Conservation (phyloP, 371 early-diverging fungal genomes). For the Apophysomyces ossiformis region DNA sequence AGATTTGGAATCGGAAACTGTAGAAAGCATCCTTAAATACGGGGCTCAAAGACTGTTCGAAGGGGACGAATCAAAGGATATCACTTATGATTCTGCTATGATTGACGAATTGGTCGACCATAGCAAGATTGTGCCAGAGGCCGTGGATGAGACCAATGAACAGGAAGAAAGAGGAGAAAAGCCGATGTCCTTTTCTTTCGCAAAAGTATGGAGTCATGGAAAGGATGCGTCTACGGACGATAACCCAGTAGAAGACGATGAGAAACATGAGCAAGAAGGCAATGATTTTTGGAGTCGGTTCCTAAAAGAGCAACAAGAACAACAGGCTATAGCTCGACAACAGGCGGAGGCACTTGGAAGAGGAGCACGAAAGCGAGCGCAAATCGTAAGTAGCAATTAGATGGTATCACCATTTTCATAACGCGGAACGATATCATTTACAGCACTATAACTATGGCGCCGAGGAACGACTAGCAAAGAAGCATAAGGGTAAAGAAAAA, state of each 20-base stretch:
- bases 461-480: not conserved
- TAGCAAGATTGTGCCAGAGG: slow-evolving; percentile 30
- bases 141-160: slow-evolving; percentile 26
- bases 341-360: slow-evolving; percentile 33
- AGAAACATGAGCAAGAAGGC: slow-evolving; percentile 23
- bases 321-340: slow-evolving; percentile 13
- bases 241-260: slow-evolving; percentile 8
- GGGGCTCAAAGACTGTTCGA: slow-evolving; percentile 84
- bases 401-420: not conserved
- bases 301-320: slow-evolving; percentile 30
- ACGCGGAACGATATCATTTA: not conserved
- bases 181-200: slow-evolving; percentile 45
- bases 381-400: slow-evolving; percentile 21
- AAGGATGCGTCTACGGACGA: slow-evolving; percentile 31
- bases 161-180: slow-evolving; percentile 21
- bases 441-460: not conserved
- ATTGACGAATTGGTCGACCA: slow-evolving; percentile 74
- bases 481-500: not conserved
- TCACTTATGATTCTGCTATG: slow-evolving; percentile 60
- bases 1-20: slow-evolving; percentile 60
- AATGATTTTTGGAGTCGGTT: slow-evolving; percentile 57
- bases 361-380: slow-evolving; percentile 45
- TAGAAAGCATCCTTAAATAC: slow-evolving; percentile 77
- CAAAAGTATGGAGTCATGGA: slow-evolving; percentile 46
- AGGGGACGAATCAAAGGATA: slow-evolving; percentile 59